phyloP scores from a whole-genome alignment of 2,329 filamentous ascomycete genomes.

The Chaetomium globosum region DNA sequence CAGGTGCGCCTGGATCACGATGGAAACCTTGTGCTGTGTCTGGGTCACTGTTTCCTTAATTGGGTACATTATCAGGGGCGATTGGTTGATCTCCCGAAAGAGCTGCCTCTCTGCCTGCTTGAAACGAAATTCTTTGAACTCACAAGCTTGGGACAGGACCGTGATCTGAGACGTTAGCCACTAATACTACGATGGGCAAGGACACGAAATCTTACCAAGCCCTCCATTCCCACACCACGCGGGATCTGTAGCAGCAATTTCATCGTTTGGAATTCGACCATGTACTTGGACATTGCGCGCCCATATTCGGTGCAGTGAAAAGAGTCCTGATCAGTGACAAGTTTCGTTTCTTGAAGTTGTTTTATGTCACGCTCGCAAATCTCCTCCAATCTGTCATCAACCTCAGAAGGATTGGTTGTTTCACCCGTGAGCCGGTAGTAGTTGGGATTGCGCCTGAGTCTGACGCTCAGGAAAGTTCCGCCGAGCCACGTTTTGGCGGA shows the following conservation, averaged over 20 bases:
- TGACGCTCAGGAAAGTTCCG: constrained; percentile 77
- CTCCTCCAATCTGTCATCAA: constrained; percentile 66
- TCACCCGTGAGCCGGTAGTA: constrained; percentile 64
- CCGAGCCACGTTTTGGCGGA: constrained; percentile 74
- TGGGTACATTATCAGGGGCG: constrained; percentile 67
- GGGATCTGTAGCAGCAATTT: constrained; percentile 66
- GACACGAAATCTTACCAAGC: constrained; percentile 62
- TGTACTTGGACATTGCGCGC: constrained; percentile 80
- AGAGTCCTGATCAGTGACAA: constrained; percentile 54
- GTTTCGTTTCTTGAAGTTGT: constrained; percentile 60
- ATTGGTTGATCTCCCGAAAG: constrained; percentile 74
- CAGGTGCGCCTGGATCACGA: constrained; percentile 76
- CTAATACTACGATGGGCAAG: constrained; percentile 1
- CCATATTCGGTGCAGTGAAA: constrained; percentile 72
- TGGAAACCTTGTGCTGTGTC: constrained; percentile 72
- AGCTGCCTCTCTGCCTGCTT: constrained; percentile 68
- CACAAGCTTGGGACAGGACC: constrained; percentile 66
- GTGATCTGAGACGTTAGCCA: constrained; percentile 57
- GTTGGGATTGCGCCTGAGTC: constrained; percentile 69
- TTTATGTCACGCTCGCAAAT: constrained; percentile 72
- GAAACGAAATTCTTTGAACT: constrained; percentile 73
- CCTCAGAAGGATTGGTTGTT: constrained; percentile 44
- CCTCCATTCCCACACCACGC: constrained; percentile 61
- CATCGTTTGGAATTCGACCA: constrained; percentile 80
- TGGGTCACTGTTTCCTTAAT: constrained; percentile 68